phyloP scores from a whole-genome alignment of 306 rosid genomes.

The Castanopsis chinensis region DNA sequence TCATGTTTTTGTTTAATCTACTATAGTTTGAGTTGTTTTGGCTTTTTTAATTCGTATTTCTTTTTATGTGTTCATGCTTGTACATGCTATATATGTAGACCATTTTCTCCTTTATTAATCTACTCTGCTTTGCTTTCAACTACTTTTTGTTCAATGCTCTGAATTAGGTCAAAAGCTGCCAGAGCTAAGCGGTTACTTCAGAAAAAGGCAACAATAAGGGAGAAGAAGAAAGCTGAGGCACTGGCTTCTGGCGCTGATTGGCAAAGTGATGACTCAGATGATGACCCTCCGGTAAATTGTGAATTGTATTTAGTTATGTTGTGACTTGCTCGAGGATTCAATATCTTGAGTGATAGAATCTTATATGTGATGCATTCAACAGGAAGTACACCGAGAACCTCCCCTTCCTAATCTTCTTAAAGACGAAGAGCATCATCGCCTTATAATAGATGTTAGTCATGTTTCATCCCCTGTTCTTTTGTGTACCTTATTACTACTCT shows the following conservation, averaged over 20 bases:
- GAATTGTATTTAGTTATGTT: neutral
- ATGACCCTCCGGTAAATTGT: constrained; percentile 52
- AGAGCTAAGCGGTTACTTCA: constrained; percentile 74
- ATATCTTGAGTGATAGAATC: constrained; percentile 17
- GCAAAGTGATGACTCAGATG: constrained; percentile 74
- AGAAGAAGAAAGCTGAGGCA: constrained; percentile 68
- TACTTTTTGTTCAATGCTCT: constrained; percentile 7
- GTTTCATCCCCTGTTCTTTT: constrained; percentile 9
- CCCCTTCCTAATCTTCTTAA: constrained; percentile 66
- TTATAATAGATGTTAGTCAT: constrained; percentile 69
- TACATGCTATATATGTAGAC: neutral
- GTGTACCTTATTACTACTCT: constrained; percentile 10
- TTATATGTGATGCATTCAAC: constrained; percentile 34
- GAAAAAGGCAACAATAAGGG: constrained; percentile 61
- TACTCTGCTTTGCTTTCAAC: neutral
- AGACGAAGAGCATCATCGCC: constrained; percentile 62
- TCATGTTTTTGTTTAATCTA: neutral
- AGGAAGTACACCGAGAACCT: constrained; percentile 47
- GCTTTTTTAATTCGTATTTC: neutral
- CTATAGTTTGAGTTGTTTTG: neutral
- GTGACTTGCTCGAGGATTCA: constrained; percentile 12
- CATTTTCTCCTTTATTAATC: constrained; percentile 1
- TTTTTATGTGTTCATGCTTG: neutral
- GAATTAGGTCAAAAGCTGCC: constrained; percentile 68
- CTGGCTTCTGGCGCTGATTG: constrained; percentile 70